phyloP scores from a whole-genome alignment of 2,329 filamentous ascomycete species.

The Claviceps lovelessii region DNA sequence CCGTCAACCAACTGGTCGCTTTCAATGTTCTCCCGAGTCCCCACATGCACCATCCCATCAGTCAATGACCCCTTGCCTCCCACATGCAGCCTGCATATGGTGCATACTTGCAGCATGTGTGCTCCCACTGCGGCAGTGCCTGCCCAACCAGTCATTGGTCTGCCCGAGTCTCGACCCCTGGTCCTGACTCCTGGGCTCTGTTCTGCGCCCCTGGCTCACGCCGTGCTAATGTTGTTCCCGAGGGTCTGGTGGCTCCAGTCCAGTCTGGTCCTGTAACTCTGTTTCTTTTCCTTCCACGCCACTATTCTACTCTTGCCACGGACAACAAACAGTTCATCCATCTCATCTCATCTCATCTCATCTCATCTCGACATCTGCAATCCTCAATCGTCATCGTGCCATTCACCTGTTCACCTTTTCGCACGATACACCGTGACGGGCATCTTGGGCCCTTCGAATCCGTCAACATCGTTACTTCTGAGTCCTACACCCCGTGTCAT shows the following conservation, averaged over 20 bases:
- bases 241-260: background rate
- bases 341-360: background rate
- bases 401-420: background rate
- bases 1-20: no score
- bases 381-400: background rate
- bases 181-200: background rate
- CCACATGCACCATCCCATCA: no score
- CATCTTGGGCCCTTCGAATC: background rate
- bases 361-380: background rate
- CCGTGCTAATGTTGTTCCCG: background rate
- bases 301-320: background rate
- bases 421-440: slow-evolving; percentile 5
- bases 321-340: background rate
- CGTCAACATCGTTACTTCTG: slow-evolving; percentile 3
- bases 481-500: slow-evolving; percentile 5
- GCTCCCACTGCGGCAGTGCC: no score
- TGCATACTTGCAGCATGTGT: no score
- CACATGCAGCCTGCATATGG: background rate
- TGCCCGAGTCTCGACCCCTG: background rate
- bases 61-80: background rate
- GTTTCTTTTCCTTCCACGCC: background rate
- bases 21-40: no score
- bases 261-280: background rate
- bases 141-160: background rate
- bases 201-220: background rate